These are phyloP conservation scores for Picochlorum sp. DNA, from an alignment of 139 green algal species.

Conservation along the genomic window DNA sequence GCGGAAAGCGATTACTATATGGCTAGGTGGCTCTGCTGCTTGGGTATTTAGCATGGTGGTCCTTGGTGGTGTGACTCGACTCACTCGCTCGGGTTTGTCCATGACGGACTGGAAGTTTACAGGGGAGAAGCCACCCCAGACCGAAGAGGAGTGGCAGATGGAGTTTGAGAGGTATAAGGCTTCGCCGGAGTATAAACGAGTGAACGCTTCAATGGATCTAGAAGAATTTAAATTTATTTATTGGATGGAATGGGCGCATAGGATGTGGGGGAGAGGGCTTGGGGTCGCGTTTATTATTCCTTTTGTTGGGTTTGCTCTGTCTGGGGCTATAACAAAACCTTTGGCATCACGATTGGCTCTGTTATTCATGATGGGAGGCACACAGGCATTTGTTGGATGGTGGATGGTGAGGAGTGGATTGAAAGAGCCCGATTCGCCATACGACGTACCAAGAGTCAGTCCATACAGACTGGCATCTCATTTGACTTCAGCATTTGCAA, in stretches of 20 bases:
- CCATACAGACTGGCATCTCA: conserved; percentile 93
- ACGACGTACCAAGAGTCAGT: conserved; percentile 73
- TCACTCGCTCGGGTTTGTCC: conserved; percentile 90
- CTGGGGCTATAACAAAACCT: conserved; percentile 52
- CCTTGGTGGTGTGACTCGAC: conserved; percentile 87
- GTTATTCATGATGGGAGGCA: conserved; percentile 81
- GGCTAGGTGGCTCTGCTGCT: conserved; percentile 66
- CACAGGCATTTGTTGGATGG: conserved; percentile 92
- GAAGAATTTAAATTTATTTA: conserved; percentile 99
- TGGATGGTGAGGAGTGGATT: conserved; percentile 85
- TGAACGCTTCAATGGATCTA: conserved; percentile 82
- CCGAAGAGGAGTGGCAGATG: conserved; percentile 61
- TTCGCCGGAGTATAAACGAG: conserved; percentile 78
- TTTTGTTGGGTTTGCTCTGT: conserved; percentile 61
- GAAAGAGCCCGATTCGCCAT: conserved; percentile 49
- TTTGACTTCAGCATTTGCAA: conserved; percentile 88
- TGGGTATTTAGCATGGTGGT: conserved; percentile 95
- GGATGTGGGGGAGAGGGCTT: conserved; percentile 77
- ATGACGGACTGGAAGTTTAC: conserved; percentile 99
- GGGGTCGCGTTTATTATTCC: conserved; percentile 75
- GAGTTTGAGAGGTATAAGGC: conserved; percentile 90
- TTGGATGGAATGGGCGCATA: conserved; percentile 96
- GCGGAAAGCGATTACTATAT: conserved; percentile 44
- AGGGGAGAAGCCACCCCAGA: conserved; percentile 51
- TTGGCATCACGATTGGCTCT: conserved; percentile 69